phyloP scores from a whole-genome alignment of 805 yeast genomes.

The Saccharomycopsis selenospora region DNA sequence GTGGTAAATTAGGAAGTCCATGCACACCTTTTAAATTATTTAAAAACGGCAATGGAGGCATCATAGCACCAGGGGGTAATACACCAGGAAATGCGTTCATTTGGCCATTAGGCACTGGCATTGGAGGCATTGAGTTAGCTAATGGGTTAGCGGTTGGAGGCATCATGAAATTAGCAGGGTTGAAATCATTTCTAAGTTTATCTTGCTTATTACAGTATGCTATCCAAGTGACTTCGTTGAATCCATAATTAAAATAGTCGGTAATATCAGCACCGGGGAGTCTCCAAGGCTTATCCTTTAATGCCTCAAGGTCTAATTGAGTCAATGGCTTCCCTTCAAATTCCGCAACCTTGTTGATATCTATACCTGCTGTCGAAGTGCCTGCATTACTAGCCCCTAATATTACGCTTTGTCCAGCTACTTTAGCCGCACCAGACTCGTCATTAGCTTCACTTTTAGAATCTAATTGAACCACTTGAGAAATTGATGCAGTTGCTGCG shows the following conservation, averaged over 20 bases:
- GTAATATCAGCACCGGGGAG: conserved; percentile 92
- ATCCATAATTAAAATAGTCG: conserved; percentile 94
- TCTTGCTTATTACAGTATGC: conserved; percentile 88
- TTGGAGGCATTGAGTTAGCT: conserved; percentile 19
- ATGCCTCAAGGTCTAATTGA: conserved; percentile 65
- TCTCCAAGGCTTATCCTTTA: conserved; percentile 97
- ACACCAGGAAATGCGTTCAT: conserved; percentile 8
- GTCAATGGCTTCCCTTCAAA: conserved; percentile 79
- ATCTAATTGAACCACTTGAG: conserved; percentile 17
- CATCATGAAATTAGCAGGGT: conserved; percentile 73
- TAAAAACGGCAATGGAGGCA: background rate
- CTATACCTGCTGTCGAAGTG: conserved; percentile 43
- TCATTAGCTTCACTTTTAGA: conserved; percentile 15
- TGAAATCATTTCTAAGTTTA: conserved; percentile 67
- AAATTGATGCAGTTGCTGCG: conserved; percentile 26
- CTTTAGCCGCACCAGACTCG: background rate
- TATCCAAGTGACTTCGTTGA: conserved; percentile 94
- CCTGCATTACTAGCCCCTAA: conserved; percentile 13
- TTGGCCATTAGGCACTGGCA: conserved; percentile 22
- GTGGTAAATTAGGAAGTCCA: conserved; percentile 28
- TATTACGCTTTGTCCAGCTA: background rate
- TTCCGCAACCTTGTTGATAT: conserved; percentile 66
- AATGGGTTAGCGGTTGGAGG: conserved; percentile 40
- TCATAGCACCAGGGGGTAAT: background rate
- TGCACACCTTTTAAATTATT: background rate